Evolutionary conservation across 495 filamentous ascomycete genomes (phyloP), one percentile per base, ranked within the genome.

Genomic region (Apiosordaria backusii): DNA sequence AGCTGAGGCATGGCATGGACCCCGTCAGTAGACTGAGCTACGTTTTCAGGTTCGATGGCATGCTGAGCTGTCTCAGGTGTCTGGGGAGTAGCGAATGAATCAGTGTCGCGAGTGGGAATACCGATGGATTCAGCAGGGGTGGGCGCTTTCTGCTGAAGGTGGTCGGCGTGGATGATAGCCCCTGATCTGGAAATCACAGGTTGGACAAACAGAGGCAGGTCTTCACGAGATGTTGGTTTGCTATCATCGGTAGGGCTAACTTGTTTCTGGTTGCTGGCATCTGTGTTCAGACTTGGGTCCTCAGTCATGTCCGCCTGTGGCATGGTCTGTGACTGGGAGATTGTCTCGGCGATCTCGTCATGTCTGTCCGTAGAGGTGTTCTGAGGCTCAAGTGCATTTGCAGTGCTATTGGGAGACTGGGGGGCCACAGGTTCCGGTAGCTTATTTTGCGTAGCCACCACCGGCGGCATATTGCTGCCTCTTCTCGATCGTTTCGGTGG

Each of bases 401-500:
- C 26, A 19, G 19, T n/a, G 59, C 45, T 61, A 61, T 61, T 50
- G 59, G 45, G 19, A 61, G 59, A 61, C 24, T 61, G 26, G 59
- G 15, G 25, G 24, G 26, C 9, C 27, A 61, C 26, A 27, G 26
- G 21, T 0, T 61, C 59, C 59, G 59, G 59, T 45, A n/a, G 26
- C 29, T 61, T 26, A 24, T 50, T 23, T 9, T 26, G 9, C 24
- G 45, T 3, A 15, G 22, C 27, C 19, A 68, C 58, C 21, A 54
- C 61, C 54, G 19, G 63, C 4, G 64, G 57, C 21, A 60, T 29
- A 4, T 40, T 19, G 26, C 19, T 66, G 15, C 61, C 57, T 50
- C 62, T 55, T 2, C 27, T 67, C 15, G 62, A 57, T 58, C 67
- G 68, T 40, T 68, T 62, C 23, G 63, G 50, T 7, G 61, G 61